Evolutionary conservation across 345 rosid genomes (phyloP), one percentile per base, ranked within the genome.

Genomic region (Cardamine resedifolia): DNA sequence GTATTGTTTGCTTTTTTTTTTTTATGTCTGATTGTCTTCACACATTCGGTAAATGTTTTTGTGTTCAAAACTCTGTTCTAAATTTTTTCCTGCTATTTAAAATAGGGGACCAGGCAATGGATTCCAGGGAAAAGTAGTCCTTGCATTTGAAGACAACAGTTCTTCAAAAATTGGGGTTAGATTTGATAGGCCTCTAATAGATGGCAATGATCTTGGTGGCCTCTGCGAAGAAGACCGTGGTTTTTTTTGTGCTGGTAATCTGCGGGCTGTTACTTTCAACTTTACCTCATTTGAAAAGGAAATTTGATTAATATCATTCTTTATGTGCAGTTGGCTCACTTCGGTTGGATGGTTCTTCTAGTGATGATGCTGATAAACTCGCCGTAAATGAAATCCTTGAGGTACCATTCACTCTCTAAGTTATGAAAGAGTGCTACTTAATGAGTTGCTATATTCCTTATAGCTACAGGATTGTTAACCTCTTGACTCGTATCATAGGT

Each of bases 171-270:
- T 96, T 69, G 98, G 99, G 45, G 91, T 96, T 66, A 92, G 98
- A 78, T 96, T 96, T 72, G 99, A 96, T 82, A 90, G 65, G 74
- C 64, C 91, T 55, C 83, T 96, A 43, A 85, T 81, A 10, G 97
- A 90, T 75, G 99, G 99, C 87, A 91, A 83, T 71, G 89, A 88
- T 80, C 96, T 96, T 63, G 99, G 98, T 67, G 99, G 97, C 50
- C 86, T 52, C 56, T 96, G 99, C 75, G 97, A 96, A 79, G 92
- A 83, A 72, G 96, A 85, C 60, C 94, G 78, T 55, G 98, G 99
- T 21, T 96, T 91, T 75, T 96, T 92, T 67, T 96, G 98, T 86
- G 64, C 89, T 68, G 96, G 99, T 96, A 81, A 64, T 65, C 14
- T 6, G n/a, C 65, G 47, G 26, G 43, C 26, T 28, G 63, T 45